Conservation (phyloP, 352 stramenopile genomes). For the Phytophthora boehmeriae region DNA sequence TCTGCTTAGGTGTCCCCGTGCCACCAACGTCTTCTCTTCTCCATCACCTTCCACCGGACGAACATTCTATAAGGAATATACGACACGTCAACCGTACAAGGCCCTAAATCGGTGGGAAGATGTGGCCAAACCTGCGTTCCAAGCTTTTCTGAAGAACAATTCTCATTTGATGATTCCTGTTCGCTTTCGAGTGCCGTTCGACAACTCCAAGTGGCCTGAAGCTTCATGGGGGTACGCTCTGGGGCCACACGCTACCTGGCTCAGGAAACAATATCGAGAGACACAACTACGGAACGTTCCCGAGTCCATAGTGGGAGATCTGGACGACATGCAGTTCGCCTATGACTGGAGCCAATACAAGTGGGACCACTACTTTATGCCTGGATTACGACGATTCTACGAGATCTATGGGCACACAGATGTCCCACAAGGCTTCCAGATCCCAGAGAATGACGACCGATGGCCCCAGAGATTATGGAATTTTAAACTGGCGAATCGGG, state of each 20-base stretch:
- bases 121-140: constrained; percentile 1
- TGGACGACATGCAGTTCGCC: constrained; percentile 14
- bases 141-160: constrained; percentile 13
- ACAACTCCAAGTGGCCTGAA: constrained; percentile 7
- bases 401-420: constrained; percentile 19
- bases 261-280: constrained; percentile 13
- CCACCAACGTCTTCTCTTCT: no score
- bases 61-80: no score
- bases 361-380: constrained; percentile 20
- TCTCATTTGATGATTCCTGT: constrained; percentile 10
- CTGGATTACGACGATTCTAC: constrained; percentile 5
- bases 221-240: constrained; percentile 11
- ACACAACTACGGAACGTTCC: background rate
- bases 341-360: constrained; percentile 9
- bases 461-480: constrained; percentile 46
- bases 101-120: no score
- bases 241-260: constrained; percentile 8
- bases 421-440: constrained; percentile 68
- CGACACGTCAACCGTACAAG: no score
- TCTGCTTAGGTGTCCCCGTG: no score
- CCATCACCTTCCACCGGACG: no score
- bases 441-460: constrained; percentile 15
- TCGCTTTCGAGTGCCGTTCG: constrained; percentile 3
- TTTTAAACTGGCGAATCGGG: constrained; percentile 36
- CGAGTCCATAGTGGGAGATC: background rate